Evolutionary conservation across 2,329 filamentous ascomycete genomes (phyloP), one percentile per base, ranked within the genome.

Genomic region (Bipolaris bicolor): DNA sequence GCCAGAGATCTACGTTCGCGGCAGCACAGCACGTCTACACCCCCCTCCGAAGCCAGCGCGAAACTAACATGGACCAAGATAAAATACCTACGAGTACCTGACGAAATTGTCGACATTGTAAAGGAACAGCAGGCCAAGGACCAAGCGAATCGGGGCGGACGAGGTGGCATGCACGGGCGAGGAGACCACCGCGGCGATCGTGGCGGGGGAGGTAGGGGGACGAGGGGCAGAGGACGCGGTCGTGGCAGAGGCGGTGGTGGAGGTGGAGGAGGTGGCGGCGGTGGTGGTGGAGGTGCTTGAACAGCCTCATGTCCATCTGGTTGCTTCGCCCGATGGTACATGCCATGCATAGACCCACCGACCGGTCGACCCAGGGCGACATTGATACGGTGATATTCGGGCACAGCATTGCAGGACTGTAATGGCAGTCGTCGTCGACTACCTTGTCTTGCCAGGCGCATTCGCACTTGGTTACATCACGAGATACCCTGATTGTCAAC

Each of bases 1-100:
- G 78, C 89, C 92, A 34, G 96, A 99, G 77, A 92, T 94, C 57
- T 99, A 99, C 74, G 91, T 99, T 49, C 90, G 96, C 75, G 95
- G 95, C 60, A 99, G 98, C 80, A 99, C 98, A 75, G 94, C 97
- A 80, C 60, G 90, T 82, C 55, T 87, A 5, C 18, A 44, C 15
- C 10, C 3, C 2, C 34, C 7, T 31, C 26, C 3, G 24, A 3
- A 15, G 3, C 4, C 2, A 15, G 16, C n/a, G 33, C 44, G 20
- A 15, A 18, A 20, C 49, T 49, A n/a, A 55, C 50, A 16, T 6
- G 4, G 29, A 3, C 15, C 15, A 47, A 97, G 95, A 99, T 99
- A 81, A 99, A 99, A 83, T 99, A 97, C 80, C 86, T 99, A 31
- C 88, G 94, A 69, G 91, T 99, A 3, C 92, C 94, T 50, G 94